Base-by-base conservation (phyloP, 2,329 filamentous ascomycete genomes). In the Scleromitrula shiraiana region DNA sequence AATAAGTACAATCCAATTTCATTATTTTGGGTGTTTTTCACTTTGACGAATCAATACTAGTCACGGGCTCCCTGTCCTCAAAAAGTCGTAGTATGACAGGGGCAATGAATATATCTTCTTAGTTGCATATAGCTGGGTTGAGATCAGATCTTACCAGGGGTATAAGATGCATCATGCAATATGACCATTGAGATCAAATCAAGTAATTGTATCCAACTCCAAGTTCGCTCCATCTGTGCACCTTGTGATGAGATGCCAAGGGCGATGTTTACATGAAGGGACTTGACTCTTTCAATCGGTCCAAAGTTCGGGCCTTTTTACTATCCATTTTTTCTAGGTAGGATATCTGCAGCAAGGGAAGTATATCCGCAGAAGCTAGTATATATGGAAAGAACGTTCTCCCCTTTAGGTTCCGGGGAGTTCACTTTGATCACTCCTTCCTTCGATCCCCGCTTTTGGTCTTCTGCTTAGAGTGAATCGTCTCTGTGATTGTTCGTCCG, bases 181-280 rank as follows among this genome's bases (percentile, higher is more conserved):
- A 42, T 42, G 45, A 42, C 39, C 37, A 36, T 22, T 9, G 10
- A 41, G 26, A 35, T 19, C 30, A 36, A 22, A 47, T 35, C 29
- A 27, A 7, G 33, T 29, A 27, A 24, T 39, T 27, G 14, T 15
- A 6, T 35, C 29, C 14, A 15, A 24, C 17, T 36, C 14, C 20
- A 17, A 24, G 27, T 17, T 29, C 23, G 15, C 24, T 47, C 24
- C n/a, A n/a, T n/a, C n/a, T n/a, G n/a, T n/a, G n/a, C n/a, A 14
- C 37, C 37, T 41, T 42, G 45, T 47, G 45, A 47, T 47, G 7
- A 27, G 14, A 36, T 33, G 45, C 45, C 29, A 47, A 47, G 44
- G 42, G n/a, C n/a, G 7, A 38, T 15, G 5, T 26, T 47, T 22
- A 19, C 20, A n/a, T 12, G 14, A 12, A 22, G 22, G n/a, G 15